These are phyloP conservation scores for Candida gorgasii DNA, from an alignment of 805 yeast genomes.

Conservation along the genomic window DNA sequence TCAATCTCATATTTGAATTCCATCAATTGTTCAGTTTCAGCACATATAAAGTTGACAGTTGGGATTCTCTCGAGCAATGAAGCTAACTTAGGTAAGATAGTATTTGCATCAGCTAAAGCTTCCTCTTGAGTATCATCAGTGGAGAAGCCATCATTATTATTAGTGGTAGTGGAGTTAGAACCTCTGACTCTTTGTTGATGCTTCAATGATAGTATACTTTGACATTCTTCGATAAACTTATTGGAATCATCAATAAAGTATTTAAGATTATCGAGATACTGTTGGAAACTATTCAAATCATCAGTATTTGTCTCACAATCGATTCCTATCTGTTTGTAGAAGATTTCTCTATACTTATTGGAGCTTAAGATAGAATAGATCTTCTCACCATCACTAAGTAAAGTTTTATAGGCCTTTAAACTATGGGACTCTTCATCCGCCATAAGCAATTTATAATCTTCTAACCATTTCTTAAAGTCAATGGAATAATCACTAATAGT, in stretches of 20 bases:
- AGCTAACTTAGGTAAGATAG: slow-evolving; percentile 26
- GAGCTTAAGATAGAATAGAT: slow-evolving; percentile 22
- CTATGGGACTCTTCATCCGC: slow-evolving; percentile 45
- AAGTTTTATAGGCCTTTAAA: slow-evolving; percentile 42
- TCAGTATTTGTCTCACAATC: background rate
- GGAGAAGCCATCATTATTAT: slow-evolving; percentile 14
- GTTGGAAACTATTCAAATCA: background rate
- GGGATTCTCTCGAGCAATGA: slow-evolving; percentile 49
- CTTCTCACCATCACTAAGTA: slow-evolving; percentile 58
- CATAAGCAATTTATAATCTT: slow-evolving; percentile 43
- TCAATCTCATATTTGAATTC: slow-evolving; percentile 55
- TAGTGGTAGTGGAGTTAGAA: slow-evolving; percentile 15
- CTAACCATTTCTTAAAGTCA: slow-evolving; percentile 54
- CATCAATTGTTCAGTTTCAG: slow-evolving; percentile 60
- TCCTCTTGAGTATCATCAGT: slow-evolving; percentile 3
- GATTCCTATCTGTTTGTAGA: slow-evolving; percentile 7
- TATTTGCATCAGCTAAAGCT: slow-evolving; percentile 8
- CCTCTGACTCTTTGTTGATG: slow-evolving; percentile 51
- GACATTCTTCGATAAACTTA: slow-evolving; percentile 57
- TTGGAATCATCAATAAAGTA: slow-evolving; percentile 46
- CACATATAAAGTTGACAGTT: slow-evolving; percentile 48
- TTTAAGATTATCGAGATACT: slow-evolving; percentile 25
- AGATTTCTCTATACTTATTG: background rate
- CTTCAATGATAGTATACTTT: slow-evolving; percentile 50
- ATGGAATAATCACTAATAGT: slow-evolving; percentile 42